A percentile compares a stretch with the other conserved stretches of the same genome.
These are phyloP conservation scores for Diophrys sp. DNA, from an alignment of 73 alveolate species.

Conservation along the genomic window DNA sequence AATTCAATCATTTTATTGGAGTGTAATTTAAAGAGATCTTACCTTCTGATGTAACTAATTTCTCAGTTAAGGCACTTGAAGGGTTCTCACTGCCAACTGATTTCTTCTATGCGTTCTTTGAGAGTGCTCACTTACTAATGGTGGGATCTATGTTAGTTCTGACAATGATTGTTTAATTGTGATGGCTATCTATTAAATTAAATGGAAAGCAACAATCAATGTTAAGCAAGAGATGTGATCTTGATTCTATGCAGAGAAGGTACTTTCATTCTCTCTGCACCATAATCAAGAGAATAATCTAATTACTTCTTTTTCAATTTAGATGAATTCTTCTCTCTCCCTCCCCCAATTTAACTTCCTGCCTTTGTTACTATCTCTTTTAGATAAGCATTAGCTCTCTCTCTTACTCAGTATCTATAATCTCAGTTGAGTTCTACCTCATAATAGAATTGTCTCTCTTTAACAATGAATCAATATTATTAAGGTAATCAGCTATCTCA, in stretches of 20 bases:
- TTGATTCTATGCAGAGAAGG: no score
- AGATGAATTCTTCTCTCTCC: background rate
- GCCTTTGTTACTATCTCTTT: background rate
- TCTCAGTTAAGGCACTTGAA: background rate
- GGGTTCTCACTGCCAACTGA: background rate
- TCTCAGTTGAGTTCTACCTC: background rate
- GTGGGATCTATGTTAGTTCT: no score
- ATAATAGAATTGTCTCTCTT: background rate
- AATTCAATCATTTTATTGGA: background rate
- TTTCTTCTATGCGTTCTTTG: background rate
- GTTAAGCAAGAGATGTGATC: no score
- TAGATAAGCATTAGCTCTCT: background rate
- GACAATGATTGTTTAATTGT: no score
- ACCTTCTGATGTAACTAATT: background rate
- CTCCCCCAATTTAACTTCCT: background rate
- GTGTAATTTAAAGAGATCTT: background rate
- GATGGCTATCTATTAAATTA: no score
- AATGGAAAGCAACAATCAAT: no score
- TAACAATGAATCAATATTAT: background rate
- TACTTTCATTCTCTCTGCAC: background rate
- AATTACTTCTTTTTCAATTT: background rate
- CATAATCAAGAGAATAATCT: background rate
- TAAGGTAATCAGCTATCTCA: background rate
- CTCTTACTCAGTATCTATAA: background rate
- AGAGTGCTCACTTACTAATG: no score